A percentile compares a stretch with the other conserved stretches of the same genome.
Conservation (phyloP, 306 rosid genomes). For the Delonix regia region DNA sequence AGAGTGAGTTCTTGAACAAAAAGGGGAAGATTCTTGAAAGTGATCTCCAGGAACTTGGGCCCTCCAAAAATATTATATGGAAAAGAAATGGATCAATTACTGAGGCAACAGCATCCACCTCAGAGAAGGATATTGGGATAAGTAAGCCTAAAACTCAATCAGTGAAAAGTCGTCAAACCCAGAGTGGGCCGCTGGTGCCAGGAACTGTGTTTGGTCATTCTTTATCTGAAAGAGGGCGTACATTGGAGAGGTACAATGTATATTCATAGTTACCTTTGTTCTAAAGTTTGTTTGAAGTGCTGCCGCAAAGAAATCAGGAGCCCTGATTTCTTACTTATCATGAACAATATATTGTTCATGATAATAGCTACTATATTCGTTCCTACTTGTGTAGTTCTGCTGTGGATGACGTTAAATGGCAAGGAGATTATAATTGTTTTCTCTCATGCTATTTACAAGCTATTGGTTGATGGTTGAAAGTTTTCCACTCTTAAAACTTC, state of each 20-base stretch:
- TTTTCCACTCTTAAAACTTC: not conserved
- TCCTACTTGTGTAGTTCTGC: not conserved
- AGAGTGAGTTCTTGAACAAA: slow-evolving; percentile 46
- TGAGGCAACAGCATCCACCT: slow-evolving; percentile 53
- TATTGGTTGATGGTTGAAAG: slow-evolving; percentile 1
- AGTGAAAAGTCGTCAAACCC: slow-evolving; percentile 68
- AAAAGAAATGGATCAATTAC: slow-evolving; percentile 51
- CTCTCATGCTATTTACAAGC: not conserved
- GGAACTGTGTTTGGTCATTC: slow-evolving; percentile 75
- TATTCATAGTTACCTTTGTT: slow-evolving; percentile 27
- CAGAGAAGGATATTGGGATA: slow-evolving; percentile 52
- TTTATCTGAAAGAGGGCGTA: slow-evolving; percentile 61
- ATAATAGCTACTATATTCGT: not conserved
- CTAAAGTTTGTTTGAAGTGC: slow-evolving; percentile 21
- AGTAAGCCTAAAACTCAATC: slow-evolving; percentile 58
- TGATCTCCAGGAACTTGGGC: slow-evolving; percentile 49
- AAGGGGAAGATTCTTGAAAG: slow-evolving; percentile 54
- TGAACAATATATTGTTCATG: not conserved
- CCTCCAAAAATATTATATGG: slow-evolving; percentile 52
- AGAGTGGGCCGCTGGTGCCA: slow-evolving; percentile 84
- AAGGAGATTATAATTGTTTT: not conserved
- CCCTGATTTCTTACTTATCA: not conserved
- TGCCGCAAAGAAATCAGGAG: slow-evolving; percentile 3
- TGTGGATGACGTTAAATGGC: not conserved
- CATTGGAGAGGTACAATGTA: slow-evolving; percentile 59